Evolutionary conservation across 2,329 filamentous ascomycete species (phyloP).

Genomic region (Blastomyces emzantsi): DNA sequence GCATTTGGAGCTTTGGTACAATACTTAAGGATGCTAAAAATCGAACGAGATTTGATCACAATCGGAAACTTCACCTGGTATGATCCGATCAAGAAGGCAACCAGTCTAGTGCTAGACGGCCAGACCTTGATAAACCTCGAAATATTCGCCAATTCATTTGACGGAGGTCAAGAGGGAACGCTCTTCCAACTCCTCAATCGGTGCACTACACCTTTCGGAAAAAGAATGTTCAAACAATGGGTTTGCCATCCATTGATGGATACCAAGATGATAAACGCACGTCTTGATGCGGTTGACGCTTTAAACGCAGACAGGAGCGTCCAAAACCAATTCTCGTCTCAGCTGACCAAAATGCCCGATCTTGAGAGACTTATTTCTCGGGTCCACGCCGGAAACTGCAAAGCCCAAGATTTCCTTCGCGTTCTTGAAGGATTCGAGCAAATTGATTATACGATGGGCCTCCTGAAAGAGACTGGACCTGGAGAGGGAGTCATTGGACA

Average conservation of each 20-base stretch:
- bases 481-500: conserved; percentile 77
- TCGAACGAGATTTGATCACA: conserved; percentile 77
- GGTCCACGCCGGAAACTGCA: conserved; percentile 85
- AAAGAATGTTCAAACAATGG: conserved; percentile 93
- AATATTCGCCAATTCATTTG: conserved; percentile 85
- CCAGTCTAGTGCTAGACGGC: conserved; percentile 84
- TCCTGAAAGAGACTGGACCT: conserved; percentile 64
- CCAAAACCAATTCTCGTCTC: conserved; percentile 78
- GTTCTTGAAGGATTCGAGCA: conserved; percentile 96
- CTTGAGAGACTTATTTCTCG: conserved; percentile 89
- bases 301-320: conserved; percentile 73
- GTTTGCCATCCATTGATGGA: conserved; percentile 91
- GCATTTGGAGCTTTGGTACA: conserved; percentile 81
- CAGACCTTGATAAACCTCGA: conserved; percentile 98
- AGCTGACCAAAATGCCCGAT: conserved; percentile 86
- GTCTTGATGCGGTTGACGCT: conserved; percentile 87
- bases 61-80: conserved; percentile 89
- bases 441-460: conserved; percentile 85
- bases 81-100: conserved; percentile 81
- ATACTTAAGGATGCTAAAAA: conserved; percentile 77
- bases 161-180: conserved; percentile 76
- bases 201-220: conserved; percentile 94
- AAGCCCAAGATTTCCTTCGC: conserved; percentile 81
- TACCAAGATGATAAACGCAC: conserved; percentile 78
- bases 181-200: conserved; percentile 85